Base-by-base conservation (phyloP, 306 rosid genomes). In the Acacia confusa region DNA sequence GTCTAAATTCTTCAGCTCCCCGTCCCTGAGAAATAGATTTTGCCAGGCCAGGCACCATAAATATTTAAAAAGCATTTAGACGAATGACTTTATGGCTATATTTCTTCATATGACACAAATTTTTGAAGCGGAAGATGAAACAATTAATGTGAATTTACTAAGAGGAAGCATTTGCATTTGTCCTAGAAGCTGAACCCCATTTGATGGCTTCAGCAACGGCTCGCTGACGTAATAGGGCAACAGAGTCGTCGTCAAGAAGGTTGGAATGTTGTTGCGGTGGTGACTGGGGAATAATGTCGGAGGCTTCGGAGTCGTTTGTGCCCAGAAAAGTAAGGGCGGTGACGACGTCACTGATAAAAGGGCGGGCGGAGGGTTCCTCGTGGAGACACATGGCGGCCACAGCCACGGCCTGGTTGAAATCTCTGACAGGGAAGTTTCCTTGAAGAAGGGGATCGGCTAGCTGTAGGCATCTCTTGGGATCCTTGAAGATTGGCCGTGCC, bases 381-480 rank as follows among this genome's bases (percentile, higher is more conserved):
- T 90, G 87, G 6, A 95, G 89, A 82, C 99, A 93, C 99, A 95
- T 95, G 32, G 99, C 98, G 50, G 99, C 98, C 10, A 95, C 90
- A 9, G 99, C 99, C 15, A 95, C 89, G 24, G 98, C 99, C 88
- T 95, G 99, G 48, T 95, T 88, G 43, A 95, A 38, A 6, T 87
- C 85, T 84, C 93, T 87, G 8, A 81, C 44, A 1, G 97, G 96
- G 17, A 72, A 89, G 2, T 87, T 89, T 70, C 89, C 86, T 28
- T 13, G 11, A 4, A 95, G 88, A 38, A 73, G 77, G 13, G 96
- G 97, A 88, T 95, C 99, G 0, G 90, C 98, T 53, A 95, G 25
- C 34, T 87, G 85, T 34, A 58, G 43, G 82, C 84, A 92, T 81
- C 84, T 88, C 0, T 58, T 63, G 1, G 93, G 91, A 7, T 89